Evolutionary conservation across 257 asterid species (phyloP), one percentile per base, ranked within the genome.

Genomic region (Penstemon barbatus): DNA sequence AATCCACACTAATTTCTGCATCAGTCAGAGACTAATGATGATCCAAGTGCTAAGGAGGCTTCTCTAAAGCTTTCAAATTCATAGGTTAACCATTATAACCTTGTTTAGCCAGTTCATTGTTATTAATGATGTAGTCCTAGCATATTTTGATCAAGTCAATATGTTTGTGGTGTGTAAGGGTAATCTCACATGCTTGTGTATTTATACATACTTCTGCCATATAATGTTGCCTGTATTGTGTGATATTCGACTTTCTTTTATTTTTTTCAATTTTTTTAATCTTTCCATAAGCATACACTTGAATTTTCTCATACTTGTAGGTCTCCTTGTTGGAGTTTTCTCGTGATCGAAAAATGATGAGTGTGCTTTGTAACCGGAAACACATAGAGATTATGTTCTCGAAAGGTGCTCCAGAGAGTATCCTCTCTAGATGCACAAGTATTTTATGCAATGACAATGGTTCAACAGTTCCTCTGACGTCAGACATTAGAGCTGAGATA

Each of bases 281-380:
- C 46, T 56, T 41, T 69, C 63, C 25, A 44, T 60, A 15, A 49
- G 58, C 49, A 51, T 65, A 54, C 64, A 46, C 78, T 63, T 71
- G 58, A 64, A 57, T 60, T 44, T 10, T 49, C 37, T 69, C 48
- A 57, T 77, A 65, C 79, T 58, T 79, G 78, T 83, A 94, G 99
- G 91, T 94, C 67, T 90, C 96, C 7, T 74, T 77, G 59, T 77
- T 94, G 85, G 99, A 94, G 76, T 94, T 94, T 85, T 89, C 97
- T 67, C 99, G 97, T 80, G 97, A 94, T 77, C 96, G 99, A 57
- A 94, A 94, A 76, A 87, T 94, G 99, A 94, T 94, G 99, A 94
- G 99, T 77, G 96, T 87, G 78, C 97, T 94, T 44, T 91, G 96
- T 85, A 87, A 84, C 86, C 88, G 90, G 76, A 94, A 90, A 86